Evolutionary conservation across 306 rosid species (phyloP), one percentile per base, ranked within the genome.

Genomic region (Cicer bijugum): DNA sequence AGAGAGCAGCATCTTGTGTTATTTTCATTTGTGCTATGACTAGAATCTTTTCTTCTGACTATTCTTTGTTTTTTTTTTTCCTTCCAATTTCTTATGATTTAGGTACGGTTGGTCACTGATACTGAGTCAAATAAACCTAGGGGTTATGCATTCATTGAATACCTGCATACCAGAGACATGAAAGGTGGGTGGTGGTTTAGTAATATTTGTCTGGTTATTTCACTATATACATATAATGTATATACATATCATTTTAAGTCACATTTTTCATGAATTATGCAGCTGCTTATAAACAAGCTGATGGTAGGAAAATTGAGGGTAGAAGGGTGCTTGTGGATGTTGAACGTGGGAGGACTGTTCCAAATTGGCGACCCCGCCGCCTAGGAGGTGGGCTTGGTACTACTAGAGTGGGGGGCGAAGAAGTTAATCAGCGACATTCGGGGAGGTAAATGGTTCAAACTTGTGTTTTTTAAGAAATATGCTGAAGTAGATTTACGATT

Each of bases 241-340:
- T 71, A 14, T 70, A 7, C n/a, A 38, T 35, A 35, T 12, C 19
- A 12, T 59, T 53, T 33, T 37, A 76, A 23, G 70, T 68, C 33
- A 65, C 44, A 38, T 48, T 11, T 14, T 78, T 50, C 35, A 16
- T 71, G 40, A 11, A 65, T 28, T 53, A 71, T 58, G 76, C 91
- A 95, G 97, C 99, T 87, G 99, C 99, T 76, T 95, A 95, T 83
- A 95, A 95, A 79, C 99, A 95, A 90, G 99, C 97, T 81, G 99
- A 95, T 83, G 99, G 99, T 69, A 87, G 88, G 83, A 95, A 92
- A 83, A 90, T 95, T 73, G 99, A 95, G 80, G 93, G 97, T 72
- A 86, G 97, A 85, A 89, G 99, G 79, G 97, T 95, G 78, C 93
- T 92, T 39, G 99, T 95, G 78, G 99, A 95, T 83, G 99, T 95